phyloP scores from a whole-genome alignment of 1,284 basidiomycete species.

The Coniferiporia sulphurascens region DNA sequence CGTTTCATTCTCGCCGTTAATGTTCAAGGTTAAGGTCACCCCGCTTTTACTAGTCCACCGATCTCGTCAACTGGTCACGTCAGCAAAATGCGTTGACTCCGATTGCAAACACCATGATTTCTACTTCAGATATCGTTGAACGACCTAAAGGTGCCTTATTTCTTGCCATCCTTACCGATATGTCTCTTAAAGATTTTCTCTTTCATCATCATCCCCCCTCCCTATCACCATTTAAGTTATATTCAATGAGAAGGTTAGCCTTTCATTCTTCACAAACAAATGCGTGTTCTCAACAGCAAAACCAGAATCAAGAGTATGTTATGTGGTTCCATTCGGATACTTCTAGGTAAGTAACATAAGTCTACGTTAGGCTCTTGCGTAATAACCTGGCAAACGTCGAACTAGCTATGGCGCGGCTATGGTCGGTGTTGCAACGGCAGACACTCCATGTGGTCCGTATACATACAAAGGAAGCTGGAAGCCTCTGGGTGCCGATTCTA shows the following conservation, averaged over 20 bases:
- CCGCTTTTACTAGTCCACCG: constrained; percentile 37
- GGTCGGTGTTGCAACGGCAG: constrained; percentile 54
- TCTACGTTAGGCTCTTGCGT: not conserved
- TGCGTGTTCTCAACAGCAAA: not conserved
- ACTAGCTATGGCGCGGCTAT: constrained; percentile 55
- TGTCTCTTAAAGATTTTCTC: too few relatives aligned
- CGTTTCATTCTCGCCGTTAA: not conserved
- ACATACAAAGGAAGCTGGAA: constrained; percentile 51
- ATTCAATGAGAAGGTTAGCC: constrained; percentile 44
- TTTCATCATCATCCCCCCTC: not conserved
- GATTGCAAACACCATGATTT: constrained; percentile 50
- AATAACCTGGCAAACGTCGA: not conserved
- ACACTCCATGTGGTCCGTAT: constrained; percentile 57
- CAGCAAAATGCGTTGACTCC: constrained; percentile 55
- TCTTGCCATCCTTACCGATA: not conserved
- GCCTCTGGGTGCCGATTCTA: constrained; percentile 54
- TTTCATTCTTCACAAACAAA: not conserved
- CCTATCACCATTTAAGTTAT: constrained; percentile 33
- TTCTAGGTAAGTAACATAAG: constrained; percentile 41
- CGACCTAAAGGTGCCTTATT: constrained; percentile 50
- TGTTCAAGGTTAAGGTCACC: constrained; percentile 8
- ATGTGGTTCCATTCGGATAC: constrained; percentile 71
- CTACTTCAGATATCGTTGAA: constrained; percentile 56
- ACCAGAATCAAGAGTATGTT: constrained; percentile 56
- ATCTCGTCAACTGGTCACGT: constrained; percentile 51